These are phyloP conservation scores for Diphasiastrum complanatum DNA, from an alignment of 83 land plant genomes.

Conservation along the genomic window DNA sequence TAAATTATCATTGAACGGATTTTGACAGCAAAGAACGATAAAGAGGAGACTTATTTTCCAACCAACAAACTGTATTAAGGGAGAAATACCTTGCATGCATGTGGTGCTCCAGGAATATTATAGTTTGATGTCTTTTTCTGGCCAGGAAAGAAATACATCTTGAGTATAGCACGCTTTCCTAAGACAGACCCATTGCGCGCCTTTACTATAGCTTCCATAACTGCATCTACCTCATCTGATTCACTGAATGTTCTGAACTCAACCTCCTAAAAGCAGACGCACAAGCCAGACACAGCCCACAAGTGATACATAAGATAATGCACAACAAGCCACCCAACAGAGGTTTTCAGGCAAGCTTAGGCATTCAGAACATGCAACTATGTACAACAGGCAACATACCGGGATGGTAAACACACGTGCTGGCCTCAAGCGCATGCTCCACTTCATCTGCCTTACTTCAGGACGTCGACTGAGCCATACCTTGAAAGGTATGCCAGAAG, in stretches of 20 bases:
- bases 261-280: conserved; percentile 37
- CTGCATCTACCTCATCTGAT: conserved; percentile 70
- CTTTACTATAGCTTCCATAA: conserved; percentile 83
- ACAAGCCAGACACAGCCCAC: conserved; percentile 8
- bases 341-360: conserved; percentile 1
- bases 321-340: conserved; percentile 4
- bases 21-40: no score
- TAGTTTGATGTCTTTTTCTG: conserved; percentile 63
- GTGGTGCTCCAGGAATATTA: conserved; percentile 80
- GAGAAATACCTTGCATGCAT: conserved; percentile 72
- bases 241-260: conserved; percentile 53
- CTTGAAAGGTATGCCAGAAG: conserved; percentile 59
- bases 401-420: conserved; percentile 76
- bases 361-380: neutral
- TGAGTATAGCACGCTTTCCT: conserved; percentile 82
- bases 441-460: conserved; percentile 92
- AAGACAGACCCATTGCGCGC: conserved; percentile 85
- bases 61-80: neutral
- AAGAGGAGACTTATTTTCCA: neutral
- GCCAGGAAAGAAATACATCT: conserved; percentile 93
- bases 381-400: conserved; percentile 38
- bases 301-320: neutral
- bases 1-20: no score
- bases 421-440: conserved; percentile 91
- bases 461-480: conserved; percentile 77